Conservation (phyloP, 495 filamentous ascomycete species). For the Daldinia decipiens region DNA sequence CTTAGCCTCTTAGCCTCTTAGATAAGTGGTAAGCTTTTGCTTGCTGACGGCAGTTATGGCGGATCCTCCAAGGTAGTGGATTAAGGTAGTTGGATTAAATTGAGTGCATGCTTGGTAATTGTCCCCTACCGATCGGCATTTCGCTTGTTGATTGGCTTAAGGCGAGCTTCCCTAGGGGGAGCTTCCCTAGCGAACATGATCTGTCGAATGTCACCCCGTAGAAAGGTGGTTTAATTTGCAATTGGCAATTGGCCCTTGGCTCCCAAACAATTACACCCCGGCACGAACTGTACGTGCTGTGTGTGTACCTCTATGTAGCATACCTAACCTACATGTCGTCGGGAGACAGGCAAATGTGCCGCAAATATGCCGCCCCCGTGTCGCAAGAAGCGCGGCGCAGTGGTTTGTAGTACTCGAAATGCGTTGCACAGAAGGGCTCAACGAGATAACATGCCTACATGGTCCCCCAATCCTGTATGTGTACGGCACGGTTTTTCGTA, state of each 20-base stretch:
- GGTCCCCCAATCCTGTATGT: constrained; percentile 20
- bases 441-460: neutral
- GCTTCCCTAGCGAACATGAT: constrained; percentile 17
- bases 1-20: no score
- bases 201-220: constrained; percentile 11
- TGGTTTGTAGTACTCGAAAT: constrained; percentile 27
- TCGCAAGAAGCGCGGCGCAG: constrained; percentile 43
- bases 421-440: constrained; percentile 13
- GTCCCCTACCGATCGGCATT: constrained; percentile 30
- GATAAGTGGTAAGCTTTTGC: constrained; percentile 14
- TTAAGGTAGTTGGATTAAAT: constrained; percentile 15
- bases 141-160: constrained; percentile 18
- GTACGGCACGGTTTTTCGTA: constrained; percentile 25
- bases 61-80: constrained; percentile 22
- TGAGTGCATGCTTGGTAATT: constrained; percentile 18
- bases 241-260: constrained; percentile 9
- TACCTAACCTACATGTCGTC: constrained; percentile 3
- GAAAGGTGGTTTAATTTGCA: constrained; percentile 13
- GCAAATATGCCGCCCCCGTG: constrained; percentile 24
- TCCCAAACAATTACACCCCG: constrained; percentile 18
- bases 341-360: constrained; percentile 2
- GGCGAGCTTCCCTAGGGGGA: constrained; percentile 5
- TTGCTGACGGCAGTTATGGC: constrained; percentile 26
- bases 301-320: no score
- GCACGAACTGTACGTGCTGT: neutral